Percentiles rank a stretch among this genome's conserved stretches.
Evolutionary conservation across 345 rosid species (phyloP).

Genomic region (Brassica juncea): DNA sequence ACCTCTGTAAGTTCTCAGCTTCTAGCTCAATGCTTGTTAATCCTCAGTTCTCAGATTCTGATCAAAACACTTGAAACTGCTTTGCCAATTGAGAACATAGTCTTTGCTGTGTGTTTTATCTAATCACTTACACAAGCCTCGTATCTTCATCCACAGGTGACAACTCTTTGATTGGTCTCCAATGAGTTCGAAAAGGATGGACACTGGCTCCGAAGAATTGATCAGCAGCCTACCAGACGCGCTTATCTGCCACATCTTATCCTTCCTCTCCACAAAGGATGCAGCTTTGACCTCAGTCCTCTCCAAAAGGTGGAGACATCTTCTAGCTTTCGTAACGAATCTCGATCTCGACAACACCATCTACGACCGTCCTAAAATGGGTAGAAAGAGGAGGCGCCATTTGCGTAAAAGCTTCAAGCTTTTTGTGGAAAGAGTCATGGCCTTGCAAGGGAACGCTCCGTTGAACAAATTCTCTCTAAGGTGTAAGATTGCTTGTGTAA

Average conservation of each 20-base stretch:
- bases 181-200: constrained; percentile 13
- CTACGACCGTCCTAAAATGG: constrained; percentile 10
- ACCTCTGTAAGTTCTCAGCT: no score
- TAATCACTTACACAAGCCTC: not conserved
- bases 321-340: constrained; percentile 14
- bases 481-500: constrained; percentile 12
- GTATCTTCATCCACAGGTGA: not conserved
- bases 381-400: not conserved
- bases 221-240: constrained; percentile 28
- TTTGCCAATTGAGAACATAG: no score
- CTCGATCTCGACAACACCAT: not conserved
- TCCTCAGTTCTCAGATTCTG: not conserved
- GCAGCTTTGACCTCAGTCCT: constrained; percentile 29
- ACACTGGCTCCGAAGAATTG: not conserved
- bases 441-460: constrained; percentile 31
- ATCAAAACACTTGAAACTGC: no score
- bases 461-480: constrained; percentile 18
- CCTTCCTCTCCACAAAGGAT: constrained; percentile 31
- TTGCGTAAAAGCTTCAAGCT: constrained; percentile 8
- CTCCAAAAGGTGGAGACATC: constrained; percentile 12
- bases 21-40: no score
- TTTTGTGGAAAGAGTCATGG: constrained; percentile 19
- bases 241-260: constrained; percentile 11
- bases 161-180: not conserved
- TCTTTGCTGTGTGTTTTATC: not conserved